These are phyloP conservation scores for Leccinum griseonigrum DNA, from an alignment of 1,284 basidiomycete genomes.

Conservation along the genomic window DNA sequence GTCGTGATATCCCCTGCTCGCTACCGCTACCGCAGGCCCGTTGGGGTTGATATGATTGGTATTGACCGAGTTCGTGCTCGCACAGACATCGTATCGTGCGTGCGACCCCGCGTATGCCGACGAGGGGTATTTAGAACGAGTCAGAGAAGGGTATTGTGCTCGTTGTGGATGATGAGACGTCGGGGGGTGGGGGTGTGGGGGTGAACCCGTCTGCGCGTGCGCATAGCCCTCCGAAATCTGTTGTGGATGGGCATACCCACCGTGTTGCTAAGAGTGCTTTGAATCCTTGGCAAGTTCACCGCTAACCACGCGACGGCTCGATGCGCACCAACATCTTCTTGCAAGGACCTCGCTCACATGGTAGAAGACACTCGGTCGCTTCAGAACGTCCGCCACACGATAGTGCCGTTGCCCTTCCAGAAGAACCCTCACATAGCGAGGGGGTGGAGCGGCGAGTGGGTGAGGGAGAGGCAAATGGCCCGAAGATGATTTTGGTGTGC, in stretches of 20 bases:
- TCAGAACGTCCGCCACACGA: constrained; percentile 33
- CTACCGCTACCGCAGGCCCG: constrained; percentile 8
- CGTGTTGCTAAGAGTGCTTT: too few relatives aligned
- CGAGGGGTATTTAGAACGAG: constrained; percentile 25
- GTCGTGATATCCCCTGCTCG: constrained; percentile 27
- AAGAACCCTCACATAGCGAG: constrained; percentile 24
- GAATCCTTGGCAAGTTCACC: too few relatives aligned
- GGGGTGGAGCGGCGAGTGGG: background rate
- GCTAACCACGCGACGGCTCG: too few relatives aligned
- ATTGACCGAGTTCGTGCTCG: constrained; percentile 16
- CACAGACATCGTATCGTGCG: constrained; percentile 20
- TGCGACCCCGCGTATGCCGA: constrained; percentile 26
- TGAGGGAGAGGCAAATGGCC: constrained; percentile 26
- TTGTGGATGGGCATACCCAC: too few relatives aligned
- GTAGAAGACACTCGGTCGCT: constrained; percentile 28
- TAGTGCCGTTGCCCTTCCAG: constrained; percentile 34
- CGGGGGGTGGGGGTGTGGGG: constrained; percentile 28
- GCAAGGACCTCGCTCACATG: constrained; percentile 21
- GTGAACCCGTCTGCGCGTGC: constrained; percentile 24
- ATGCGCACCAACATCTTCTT: too few relatives aligned
- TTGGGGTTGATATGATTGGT: constrained; percentile 6
- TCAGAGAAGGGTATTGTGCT: constrained; percentile 26
- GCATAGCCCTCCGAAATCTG: constrained; percentile 18
- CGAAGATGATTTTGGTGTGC: constrained; percentile 32
- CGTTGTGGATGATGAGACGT: constrained; percentile 33